These are phyloP conservation scores for Monosporascus cannonballus DNA, from an alignment of 2,329 filamentous ascomycete species.

Conservation along the genomic window DNA sequence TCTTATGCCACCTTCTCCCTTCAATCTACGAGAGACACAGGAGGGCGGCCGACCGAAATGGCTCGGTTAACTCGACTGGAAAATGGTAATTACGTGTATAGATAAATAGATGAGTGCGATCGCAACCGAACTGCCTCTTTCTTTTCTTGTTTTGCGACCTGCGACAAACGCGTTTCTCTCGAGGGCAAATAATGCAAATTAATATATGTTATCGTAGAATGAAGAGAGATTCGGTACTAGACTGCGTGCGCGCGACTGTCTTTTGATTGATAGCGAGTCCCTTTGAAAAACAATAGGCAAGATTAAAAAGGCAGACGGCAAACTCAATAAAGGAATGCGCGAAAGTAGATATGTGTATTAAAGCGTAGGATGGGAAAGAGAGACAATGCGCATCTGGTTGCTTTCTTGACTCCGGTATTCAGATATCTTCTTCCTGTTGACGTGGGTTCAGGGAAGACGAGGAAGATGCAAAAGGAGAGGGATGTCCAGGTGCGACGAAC, in stretches of 20 bases:
- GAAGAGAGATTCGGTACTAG: neutral
- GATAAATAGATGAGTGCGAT: neutral
- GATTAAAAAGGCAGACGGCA: neutral
- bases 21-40: neutral
- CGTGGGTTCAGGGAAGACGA: neutral
- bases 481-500: neutral
- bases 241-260: neutral
- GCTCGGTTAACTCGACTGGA: neutral
- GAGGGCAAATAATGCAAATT: neutral
- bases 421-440: neutral
- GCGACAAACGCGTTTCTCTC: neutral
- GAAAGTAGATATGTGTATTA: neutral
- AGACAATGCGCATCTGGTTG: neutral
- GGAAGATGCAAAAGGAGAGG: neutral
- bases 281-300: neutral
- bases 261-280: neutral
- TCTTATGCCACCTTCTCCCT: neutral
- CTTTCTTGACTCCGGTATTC: neutral
- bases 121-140: neutral
- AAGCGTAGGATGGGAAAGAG: neutral
- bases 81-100: neutral
- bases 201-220: neutral
- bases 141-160: neutral
- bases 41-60: neutral
- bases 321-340: conserved; percentile 2